phyloP scores from a whole-genome alignment of 2,329 filamentous ascomycete species.

The Fusarium irregulare region DNA sequence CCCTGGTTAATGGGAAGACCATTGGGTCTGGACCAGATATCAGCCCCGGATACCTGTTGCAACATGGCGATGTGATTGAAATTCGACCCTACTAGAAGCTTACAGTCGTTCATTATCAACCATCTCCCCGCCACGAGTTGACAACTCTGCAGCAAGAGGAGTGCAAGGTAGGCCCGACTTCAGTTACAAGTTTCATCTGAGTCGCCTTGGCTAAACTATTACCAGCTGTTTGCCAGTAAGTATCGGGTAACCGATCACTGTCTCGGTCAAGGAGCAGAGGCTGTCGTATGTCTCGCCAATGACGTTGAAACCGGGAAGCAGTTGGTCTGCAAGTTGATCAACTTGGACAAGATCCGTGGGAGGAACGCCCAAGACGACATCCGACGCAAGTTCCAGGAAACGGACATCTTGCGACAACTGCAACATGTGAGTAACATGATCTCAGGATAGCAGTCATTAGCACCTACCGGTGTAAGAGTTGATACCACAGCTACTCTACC shows the following conservation, averaged over 20 bases:
- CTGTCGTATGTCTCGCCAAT: conserved; percentile 53
- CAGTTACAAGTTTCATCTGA: too few relatives aligned
- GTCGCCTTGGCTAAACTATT: not conserved
- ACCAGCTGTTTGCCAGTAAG: conserved; percentile 50
- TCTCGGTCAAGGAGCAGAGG: conserved; percentile 54
- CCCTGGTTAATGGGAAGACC: conserved; percentile 60
- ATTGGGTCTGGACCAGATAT: conserved; percentile 56
- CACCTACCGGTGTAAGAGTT: not conserved
- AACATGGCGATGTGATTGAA: conserved; percentile 62
- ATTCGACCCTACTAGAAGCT: conserved; percentile 55
- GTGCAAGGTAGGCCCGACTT: conserved; percentile 44
- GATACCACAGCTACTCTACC: too few relatives aligned
- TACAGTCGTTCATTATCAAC: conserved; percentile 47
- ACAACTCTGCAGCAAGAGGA: conserved; percentile 50
- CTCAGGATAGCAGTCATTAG: not conserved
- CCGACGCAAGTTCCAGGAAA: conserved; percentile 59
- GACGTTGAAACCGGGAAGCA: conserved; percentile 66
- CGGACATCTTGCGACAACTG: conserved; percentile 64
- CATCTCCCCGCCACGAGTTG: conserved; percentile 42
- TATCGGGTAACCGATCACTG: conserved; percentile 52
- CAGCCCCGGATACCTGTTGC: conserved; percentile 60
- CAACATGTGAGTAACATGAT: conserved; percentile 59
- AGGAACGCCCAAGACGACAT: conserved; percentile 46
- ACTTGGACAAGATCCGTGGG: conserved; percentile 54
- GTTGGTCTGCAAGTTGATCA: conserved; percentile 75